A percentile compares a stretch with the other conserved stretches of the same genome.
phyloP scores from a whole-genome alignment of 371 early-diverging fungal genomes.

The Mucor saturninus region DNA sequence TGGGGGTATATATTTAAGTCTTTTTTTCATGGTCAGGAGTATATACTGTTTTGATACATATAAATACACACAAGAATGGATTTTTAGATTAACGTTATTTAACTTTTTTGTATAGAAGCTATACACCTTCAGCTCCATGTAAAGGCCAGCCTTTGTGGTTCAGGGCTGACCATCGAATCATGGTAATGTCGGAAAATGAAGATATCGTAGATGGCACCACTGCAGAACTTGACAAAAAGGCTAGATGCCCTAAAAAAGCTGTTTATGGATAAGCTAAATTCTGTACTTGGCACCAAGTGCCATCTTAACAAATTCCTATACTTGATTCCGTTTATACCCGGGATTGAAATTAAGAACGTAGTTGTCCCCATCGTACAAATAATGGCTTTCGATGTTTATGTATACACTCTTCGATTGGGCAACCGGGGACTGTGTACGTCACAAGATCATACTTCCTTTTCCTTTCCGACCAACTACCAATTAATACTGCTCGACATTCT shows the following conservation, averaged over 20 bases:
- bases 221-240: background rate
- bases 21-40: background rate
- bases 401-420: background rate
- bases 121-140: background rate
- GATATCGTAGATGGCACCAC: background rate
- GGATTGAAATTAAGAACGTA: slow-evolving; percentile 1
- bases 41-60: slow-evolving; percentile 9
- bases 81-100: background rate
- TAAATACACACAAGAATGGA: background rate
- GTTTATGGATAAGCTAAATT: background rate
- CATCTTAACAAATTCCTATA: slow-evolving; percentile 4
- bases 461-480: background rate
- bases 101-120: background rate
- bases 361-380: slow-evolving; percentile 5
- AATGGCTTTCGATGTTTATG: slow-evolving; percentile 2
- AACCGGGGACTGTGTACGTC: background rate
- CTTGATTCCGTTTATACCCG: background rate
- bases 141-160: background rate
- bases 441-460: background rate
- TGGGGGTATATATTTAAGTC: slow-evolving; percentile 3
- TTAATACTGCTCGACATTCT: too few species aligned
- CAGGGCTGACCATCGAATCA: slow-evolving; percentile 7
- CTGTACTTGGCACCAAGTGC: background rate
- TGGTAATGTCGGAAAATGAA: background rate
- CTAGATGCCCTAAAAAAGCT: background rate